These are phyloP conservation scores for Trypanosoma rangeli DNA, from an alignment of 208 protist species.

Conservation along the genomic window DNA sequence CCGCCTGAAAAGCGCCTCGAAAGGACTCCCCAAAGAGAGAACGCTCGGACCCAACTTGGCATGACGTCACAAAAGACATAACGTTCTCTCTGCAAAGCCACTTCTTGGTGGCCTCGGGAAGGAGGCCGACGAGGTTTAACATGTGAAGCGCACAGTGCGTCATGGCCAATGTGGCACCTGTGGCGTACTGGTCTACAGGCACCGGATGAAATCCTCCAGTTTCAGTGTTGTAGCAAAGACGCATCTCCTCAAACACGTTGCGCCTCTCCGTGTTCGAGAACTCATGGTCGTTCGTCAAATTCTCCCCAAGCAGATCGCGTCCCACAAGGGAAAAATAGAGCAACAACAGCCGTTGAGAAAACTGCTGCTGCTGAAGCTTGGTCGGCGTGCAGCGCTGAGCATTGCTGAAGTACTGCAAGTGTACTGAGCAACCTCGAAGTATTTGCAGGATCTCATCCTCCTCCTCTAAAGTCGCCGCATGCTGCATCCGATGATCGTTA, in stretches of 20 bases:
- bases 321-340: conserved; percentile 29
- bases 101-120: not conserved
- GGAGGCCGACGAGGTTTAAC: conserved; percentile 16
- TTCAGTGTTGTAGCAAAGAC: conserved; percentile 18
- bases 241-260: conserved; percentile 15
- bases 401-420: conserved; percentile 11
- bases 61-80: conserved; percentile 18
- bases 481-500: conserved; percentile 4
- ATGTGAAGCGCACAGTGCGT: conserved; percentile 34
- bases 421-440: not conserved
- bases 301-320: conserved; percentile 21
- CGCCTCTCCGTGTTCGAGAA: not conserved
- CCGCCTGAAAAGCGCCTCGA: conserved; percentile 19
- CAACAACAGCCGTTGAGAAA: conserved; percentile 23
- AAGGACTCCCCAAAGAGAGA: conserved; percentile 2
- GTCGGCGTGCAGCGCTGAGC: not conserved
- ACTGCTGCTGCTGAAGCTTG: conserved; percentile 12
- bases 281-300: conserved; percentile 12
- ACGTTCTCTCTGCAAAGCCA: conserved; percentile 17
- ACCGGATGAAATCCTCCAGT: conserved; percentile 30
- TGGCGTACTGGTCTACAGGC: not conserved
- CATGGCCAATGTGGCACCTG: conserved; percentile 23
- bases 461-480: conserved; percentile 1
- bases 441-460: not conserved
- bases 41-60: conserved; percentile 5